Conservation (phyloP, 2,329 filamentous ascomycete genomes). For the Botrytis aclada region DNA sequence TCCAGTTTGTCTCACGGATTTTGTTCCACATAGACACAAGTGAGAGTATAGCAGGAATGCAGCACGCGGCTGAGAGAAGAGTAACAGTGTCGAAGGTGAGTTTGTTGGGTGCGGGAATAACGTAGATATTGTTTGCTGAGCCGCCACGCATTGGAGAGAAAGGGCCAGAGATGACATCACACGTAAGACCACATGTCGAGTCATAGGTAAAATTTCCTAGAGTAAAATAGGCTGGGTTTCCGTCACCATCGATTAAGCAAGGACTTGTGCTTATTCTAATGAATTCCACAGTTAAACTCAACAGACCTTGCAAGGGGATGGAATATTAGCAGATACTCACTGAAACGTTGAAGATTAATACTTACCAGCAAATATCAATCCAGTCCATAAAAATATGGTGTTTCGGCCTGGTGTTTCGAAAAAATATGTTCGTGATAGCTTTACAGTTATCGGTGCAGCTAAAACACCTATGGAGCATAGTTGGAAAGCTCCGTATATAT, state of each 20-base stretch:
- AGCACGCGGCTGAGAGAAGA: constrained; percentile 61
- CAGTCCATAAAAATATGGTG: constrained; percentile 64
- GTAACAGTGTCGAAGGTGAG: constrained; percentile 59
- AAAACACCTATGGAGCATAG: constrained; percentile 64
- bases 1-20: constrained; percentile 62
- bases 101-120: constrained; percentile 53
- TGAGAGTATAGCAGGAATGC: constrained; percentile 61
- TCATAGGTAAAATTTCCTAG: constrained; percentile 45
- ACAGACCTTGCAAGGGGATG: constrained; percentile 44
- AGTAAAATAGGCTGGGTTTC: constrained; percentile 40
- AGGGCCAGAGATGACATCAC: constrained; percentile 46
- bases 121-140: constrained; percentile 58
- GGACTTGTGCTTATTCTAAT: constrained; percentile 48
- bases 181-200: constrained; percentile 47
- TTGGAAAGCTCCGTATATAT: constrained; percentile 66
- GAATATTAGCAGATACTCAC: background rate
- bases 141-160: constrained; percentile 53
- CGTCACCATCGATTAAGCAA: constrained; percentile 45
- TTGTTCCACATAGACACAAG: constrained; percentile 62
- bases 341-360: background rate
- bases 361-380: constrained; percentile 56
- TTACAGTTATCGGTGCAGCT: constrained; percentile 60
- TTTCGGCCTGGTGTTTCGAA: constrained; percentile 60
- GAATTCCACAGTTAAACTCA: constrained; percentile 63
- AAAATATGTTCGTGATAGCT: constrained; percentile 59